Evolutionary conservation across 768 basidiomycete genomes (phyloP).

Genomic region (Flagelloscypha sp.): DNA sequence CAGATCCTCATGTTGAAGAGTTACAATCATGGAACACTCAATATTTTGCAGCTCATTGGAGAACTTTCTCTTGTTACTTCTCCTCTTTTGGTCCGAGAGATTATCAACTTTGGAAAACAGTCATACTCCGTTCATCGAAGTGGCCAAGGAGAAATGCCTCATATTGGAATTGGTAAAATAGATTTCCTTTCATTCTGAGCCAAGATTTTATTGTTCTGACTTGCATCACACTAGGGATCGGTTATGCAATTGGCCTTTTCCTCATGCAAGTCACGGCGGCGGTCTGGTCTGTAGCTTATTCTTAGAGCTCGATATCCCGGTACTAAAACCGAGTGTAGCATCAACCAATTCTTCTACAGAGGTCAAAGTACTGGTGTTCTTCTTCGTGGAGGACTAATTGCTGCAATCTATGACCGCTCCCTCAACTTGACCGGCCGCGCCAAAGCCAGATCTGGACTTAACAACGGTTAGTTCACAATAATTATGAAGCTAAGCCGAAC

Average conservation of each 20-base stretch:
- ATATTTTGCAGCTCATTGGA: conserved; percentile 43
- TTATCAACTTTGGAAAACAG: conserved; percentile 60
- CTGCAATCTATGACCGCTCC: conserved; percentile 75
- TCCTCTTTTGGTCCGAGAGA: conserved; percentile 55
- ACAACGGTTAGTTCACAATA: no score
- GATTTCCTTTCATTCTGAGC: neutral
- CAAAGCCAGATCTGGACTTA: conserved; percentile 70
- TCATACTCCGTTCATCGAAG: conserved; percentile 45
- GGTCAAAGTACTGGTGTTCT: conserved; percentile 69
- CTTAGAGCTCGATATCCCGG: neutral
- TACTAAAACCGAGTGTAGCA: conserved; percentile 19
- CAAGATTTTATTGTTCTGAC: conserved; percentile 27
- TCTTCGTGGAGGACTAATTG: conserved; percentile 77
- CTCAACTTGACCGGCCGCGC: conserved; percentile 68
- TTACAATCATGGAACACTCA: no score
- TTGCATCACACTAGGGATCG: conserved; percentile 56
- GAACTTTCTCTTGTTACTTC: conserved; percentile 57
- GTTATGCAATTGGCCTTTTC: conserved; percentile 64
- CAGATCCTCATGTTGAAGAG: no score
- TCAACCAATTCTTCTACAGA: conserved; percentile 82
- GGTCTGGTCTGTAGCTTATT: no score
- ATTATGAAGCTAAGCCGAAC: conserved; percentile 62
- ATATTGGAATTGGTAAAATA: conserved; percentile 32
- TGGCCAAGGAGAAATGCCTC: conserved; percentile 19
- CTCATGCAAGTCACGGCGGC: conserved; percentile 60